Evolutionary conservation across 2,329 filamentous ascomycete genomes (phyloP).

Genomic region (Aspergillus pseudoterreus): DNA sequence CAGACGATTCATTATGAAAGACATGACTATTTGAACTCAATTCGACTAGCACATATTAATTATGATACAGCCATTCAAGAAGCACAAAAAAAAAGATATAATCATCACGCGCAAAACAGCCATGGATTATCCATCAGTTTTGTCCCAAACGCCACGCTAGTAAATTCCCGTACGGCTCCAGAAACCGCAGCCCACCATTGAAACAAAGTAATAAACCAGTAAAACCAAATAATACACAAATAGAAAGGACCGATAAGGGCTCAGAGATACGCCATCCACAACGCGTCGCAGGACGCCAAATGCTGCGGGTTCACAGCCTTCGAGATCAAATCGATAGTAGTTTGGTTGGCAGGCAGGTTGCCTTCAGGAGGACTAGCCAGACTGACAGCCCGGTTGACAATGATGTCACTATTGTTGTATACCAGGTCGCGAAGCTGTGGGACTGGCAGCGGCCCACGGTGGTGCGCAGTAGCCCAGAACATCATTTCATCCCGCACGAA

Average conservation of each 20-base stretch:
- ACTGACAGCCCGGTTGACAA: slow-evolving; percentile 84
- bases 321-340: slow-evolving; percentile 90
- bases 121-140: slow-evolving; percentile 2
- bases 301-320: slow-evolving; percentile 89
- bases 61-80: slow-evolving; percentile 14
- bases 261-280: slow-evolving; percentile 96
- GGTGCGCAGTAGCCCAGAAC: slow-evolving; percentile 85
- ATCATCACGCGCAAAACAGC: slow-evolving; percentile 1
- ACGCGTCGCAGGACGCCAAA: slow-evolving; percentile 78
- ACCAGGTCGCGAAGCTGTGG: slow-evolving; percentile 74
- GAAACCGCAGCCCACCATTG: slow-evolving; percentile 5
- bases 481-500: slow-evolving; percentile 98
- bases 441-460: slow-evolving; percentile 62
- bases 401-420: slow-evolving; percentile 80
- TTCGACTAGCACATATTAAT: slow-evolving; percentile 3
- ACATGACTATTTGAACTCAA: background rate
- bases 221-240: slow-evolving; percentile 10
- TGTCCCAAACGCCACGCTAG: slow-evolving; percentile 22
- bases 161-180: slow-evolving; percentile 7
- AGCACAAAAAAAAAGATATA: slow-evolving; percentile 10
- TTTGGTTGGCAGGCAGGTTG: slow-evolving; percentile 92
- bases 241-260: slow-evolving; percentile 3
- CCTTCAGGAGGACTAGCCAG: slow-evolving; percentile 72
- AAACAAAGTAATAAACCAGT: slow-evolving; percentile 13
- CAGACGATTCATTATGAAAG: slow-evolving; percentile 2